Evolutionary conservation across 2,329 filamentous ascomycete species (phyloP).

Genomic region (Aureobasidium sp.): DNA sequence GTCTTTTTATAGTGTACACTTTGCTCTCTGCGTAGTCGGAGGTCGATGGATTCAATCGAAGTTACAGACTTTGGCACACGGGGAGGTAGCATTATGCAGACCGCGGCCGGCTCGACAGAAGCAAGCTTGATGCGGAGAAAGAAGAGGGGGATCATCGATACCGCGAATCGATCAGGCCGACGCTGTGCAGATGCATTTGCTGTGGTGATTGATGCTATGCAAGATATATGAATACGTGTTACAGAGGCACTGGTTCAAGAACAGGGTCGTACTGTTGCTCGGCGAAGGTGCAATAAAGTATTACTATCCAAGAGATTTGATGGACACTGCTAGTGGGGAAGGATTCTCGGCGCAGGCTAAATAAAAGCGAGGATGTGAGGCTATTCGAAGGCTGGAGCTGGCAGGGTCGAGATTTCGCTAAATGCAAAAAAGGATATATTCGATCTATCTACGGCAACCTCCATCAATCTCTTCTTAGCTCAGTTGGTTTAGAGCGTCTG

Average conservation of each 20-base stretch:
- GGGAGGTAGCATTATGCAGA: not conserved
- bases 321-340: not conserved
- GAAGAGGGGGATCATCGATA: not conserved
- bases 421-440: not conserved
- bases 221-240: not conserved
- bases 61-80: no score
- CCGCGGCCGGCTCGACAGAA: not conserved
- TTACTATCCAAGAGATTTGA: not conserved
- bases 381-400: not conserved
- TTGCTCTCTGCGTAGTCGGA: no score
- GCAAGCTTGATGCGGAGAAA: not conserved
- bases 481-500: constrained; percentile 10
- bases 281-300: not conserved
- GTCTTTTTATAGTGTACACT: no score
- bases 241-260: not conserved
- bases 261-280: not conserved
- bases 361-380: not conserved
- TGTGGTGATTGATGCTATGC: not conserved
- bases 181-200: not conserved
- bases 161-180: not conserved
- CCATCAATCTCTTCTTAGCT: constrained; percentile 9
- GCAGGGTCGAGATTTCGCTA: not conserved
- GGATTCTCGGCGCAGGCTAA: not conserved
- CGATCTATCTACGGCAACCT: no score
- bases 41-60: no score